These are phyloP conservation scores for Centaurea solstitialis DNA, from an alignment of 129 eudicot genomes.

Conservation along the genomic window DNA sequence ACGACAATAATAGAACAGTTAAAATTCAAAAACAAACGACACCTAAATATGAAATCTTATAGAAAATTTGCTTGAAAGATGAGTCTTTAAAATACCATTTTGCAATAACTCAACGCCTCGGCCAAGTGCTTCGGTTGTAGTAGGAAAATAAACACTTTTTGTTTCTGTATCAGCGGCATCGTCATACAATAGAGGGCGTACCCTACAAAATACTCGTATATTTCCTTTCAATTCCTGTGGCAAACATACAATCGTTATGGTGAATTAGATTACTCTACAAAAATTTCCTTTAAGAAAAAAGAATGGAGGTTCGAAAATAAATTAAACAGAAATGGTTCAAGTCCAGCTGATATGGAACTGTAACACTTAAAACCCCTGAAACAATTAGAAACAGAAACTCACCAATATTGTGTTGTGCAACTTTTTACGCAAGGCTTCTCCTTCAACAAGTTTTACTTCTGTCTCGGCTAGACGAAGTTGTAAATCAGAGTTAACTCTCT, in stretches of 20 bases:
- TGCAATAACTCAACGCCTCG: conserved; percentile 83
- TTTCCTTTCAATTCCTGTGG: conserved; percentile 95
- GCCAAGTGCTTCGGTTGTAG: conserved; percentile 68
- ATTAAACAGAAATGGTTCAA: background rate
- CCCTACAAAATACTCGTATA: conserved; percentile 96
- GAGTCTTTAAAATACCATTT: conserved; percentile 47
- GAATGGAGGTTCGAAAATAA: background rate
- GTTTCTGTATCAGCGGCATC: conserved; percentile 61
- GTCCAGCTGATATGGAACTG: background rate
- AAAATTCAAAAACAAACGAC: background rate
- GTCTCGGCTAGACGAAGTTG: conserved; percentile 78
- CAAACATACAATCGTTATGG: conserved; percentile 7
- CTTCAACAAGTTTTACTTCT: conserved; percentile 76
- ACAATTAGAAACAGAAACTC: background rate
- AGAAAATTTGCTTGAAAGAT: background rate
- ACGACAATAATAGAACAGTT: background rate
- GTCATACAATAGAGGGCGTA: conserved; percentile 76
- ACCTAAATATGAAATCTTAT: background rate
- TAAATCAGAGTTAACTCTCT: conserved; percentile 50
- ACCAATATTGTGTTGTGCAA: conserved; percentile 95
- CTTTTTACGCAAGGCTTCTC: conserved; percentile 85
- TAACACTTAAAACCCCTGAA: background rate
- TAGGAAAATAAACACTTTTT: conserved; percentile 67
- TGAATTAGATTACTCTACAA: background rate
- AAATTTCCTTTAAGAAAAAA: background rate